Evolutionary conservation across 73 alveolate species (phyloP), one percentile per base, ranked within the genome.

Genomic region (Symbiodinium natans): DNA sequence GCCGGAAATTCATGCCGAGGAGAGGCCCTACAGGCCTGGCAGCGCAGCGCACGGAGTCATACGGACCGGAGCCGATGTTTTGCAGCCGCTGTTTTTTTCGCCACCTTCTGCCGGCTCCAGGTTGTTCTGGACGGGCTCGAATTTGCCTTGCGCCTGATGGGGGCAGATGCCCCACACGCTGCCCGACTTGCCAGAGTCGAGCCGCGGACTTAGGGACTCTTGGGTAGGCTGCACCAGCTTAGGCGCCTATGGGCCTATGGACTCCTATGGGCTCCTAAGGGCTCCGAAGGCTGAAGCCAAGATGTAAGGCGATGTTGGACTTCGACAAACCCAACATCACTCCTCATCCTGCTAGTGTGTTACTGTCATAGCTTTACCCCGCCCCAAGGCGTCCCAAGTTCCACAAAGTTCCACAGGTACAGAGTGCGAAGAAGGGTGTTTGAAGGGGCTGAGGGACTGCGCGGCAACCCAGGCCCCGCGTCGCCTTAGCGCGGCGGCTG

Each of bases 51-150:
- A 17, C 23, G 8, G 8, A 17, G 17, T 48, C 63, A 48, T 10
- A 48, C 63, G 63, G 63, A 10, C 63, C 63, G 63, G 23, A 10
- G 2, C 0, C 19, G 38, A 5, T 63, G 82, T 13, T 7, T 27
- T 27, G 36, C 39, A 63, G 15, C 82, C 31, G 68, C 68, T 52
- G 13, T 52, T 52, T 52, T 0, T n/a, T n/a, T n/a, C n/a, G n/a
- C n/a, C n/a, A n/a, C n/a, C n/a, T n/a, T n/a, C n/a, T n/a, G 25
- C 54, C 82, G 15, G 7, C 3, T 10, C 17, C 39, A 86, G 94
- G 94, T 86, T 56, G 94, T 86, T 19, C 83, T 86, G 40, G 94
- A 86, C 71, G 94, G 94, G 33, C 63, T 86, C 21, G 94, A 86
- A 25, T 86, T 86, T 56, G 94, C 94, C 71, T n/a, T 86, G 68